Base-by-base conservation (phyloP, 768 basidiomycete species). In the Pulveroboletus sp. region DNA sequence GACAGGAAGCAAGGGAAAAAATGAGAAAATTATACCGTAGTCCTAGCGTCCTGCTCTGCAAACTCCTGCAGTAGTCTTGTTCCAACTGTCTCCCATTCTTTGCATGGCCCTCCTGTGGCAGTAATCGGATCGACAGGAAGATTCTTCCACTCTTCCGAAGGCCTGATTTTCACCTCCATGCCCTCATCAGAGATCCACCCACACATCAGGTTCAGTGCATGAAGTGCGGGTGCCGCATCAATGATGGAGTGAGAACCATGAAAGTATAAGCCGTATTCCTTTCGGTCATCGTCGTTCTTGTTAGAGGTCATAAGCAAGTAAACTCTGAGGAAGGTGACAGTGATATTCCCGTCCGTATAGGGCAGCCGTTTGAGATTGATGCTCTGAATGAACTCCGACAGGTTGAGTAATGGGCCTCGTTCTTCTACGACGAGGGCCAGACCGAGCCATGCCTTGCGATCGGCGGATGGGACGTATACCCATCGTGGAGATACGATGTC, bases 101-200 rank as follows among this genome's bases (percentile, higher is more conserved):
- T 12, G n/a, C 42, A 51, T 8, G 31, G 48, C 5, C 63, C 62
- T 8, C 65, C 63, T 0, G 50, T 67, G 2, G 63, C 65, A 28
- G 47, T 49, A 24, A 65, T 52, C 6, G 59, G 62, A 21, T 66
- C 65, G 5, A 54, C 51, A 0, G 65, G 64, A 12, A 64, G 59
- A 35, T 64, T 56, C 24, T 49, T 56, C 62, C 62, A 62, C 32
- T 67, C 63, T 28, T 61, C 49, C 11, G 30, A 54, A 33, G 44
- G 51, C 0, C 51, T 37, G 5, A 59, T 45, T 9, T 0, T 31
- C 31, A 62, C 38, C 7, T 52, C 47, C 44, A 62, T 49, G 0
- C 56, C 57, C 3, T 46, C 42, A 3, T 37, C 44, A 15, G 60
- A 58, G 1, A 32, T 32, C 31, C 31, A 32, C 12, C 12, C 31